A percentile compares a stretch with the other conserved stretches of the same genome.
These are phyloP conservation scores for Fusarium subtropicale DNA, from an alignment of 2,329 filamentous ascomycete genomes.

Conservation along the genomic window DNA sequence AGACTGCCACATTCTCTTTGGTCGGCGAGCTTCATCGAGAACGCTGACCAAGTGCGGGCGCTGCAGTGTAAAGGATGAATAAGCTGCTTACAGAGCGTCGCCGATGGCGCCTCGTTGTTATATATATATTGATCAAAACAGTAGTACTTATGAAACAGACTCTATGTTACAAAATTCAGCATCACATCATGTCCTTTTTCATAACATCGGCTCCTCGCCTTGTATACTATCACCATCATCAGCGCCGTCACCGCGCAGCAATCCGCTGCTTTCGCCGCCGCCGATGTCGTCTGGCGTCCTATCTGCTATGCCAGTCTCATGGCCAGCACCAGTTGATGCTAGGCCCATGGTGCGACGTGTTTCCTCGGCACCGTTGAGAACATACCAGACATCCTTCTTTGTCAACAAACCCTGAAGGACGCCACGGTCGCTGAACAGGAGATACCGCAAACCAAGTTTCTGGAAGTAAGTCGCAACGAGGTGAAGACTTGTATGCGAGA, in stretches of 20 bases:
- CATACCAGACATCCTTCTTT: conserved; percentile 97
- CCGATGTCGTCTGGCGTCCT: conserved; percentile 47
- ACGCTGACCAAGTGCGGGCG: conserved; percentile 39
- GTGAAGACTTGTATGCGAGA: conserved; percentile 79
- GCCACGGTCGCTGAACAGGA: conserved; percentile 87
- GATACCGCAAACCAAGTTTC: conserved; percentile 89
- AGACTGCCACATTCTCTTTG: conserved; percentile 11
- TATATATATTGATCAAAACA: conserved; percentile 1
- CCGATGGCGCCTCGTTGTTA: neutral
- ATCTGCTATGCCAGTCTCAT: conserved; percentile 52
- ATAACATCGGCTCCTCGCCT: conserved; percentile 44
- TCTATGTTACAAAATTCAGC: conserved; percentile 9
- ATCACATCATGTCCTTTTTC: conserved; percentile 14
- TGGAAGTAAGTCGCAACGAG: conserved; percentile 95
- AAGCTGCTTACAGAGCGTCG: conserved; percentile 34
- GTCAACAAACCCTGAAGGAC: conserved; percentile 86
- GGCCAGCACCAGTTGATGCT: conserved; percentile 30
- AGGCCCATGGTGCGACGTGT: conserved; percentile 58
- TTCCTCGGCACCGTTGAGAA: conserved; percentile 82
- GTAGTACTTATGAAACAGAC: conserved; percentile 8
- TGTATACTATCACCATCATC: conserved; percentile 51
- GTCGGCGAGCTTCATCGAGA: conserved; percentile 20
- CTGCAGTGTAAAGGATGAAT: conserved; percentile 26
- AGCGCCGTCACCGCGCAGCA: conserved; percentile 55
- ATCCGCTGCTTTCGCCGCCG: conserved; percentile 57